These are phyloP conservation scores for Fusarium newnesense DNA, from an alignment of 2,329 filamentous ascomycete species.

Conservation along the genomic window DNA sequence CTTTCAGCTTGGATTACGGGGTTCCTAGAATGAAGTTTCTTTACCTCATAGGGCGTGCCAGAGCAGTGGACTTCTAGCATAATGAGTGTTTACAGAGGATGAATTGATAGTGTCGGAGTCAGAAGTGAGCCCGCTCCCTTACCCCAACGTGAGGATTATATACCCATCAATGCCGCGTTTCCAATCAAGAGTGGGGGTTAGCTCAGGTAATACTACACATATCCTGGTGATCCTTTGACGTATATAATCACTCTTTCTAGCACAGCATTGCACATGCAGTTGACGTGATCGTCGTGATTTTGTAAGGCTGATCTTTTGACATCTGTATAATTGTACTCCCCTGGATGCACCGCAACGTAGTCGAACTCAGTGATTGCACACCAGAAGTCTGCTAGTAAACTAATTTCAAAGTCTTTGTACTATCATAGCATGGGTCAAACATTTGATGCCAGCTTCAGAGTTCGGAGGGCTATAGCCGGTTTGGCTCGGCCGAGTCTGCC, in stretches of 20 bases:
- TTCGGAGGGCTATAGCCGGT: background rate
- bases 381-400: background rate
- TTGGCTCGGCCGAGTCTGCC: conserved; percentile 1
- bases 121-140: background rate
- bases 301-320: no score
- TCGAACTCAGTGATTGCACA: background rate
- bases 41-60: conserved; percentile 25
- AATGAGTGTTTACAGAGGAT: rapidly evolving
- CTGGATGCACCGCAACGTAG: background rate
- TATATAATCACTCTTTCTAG: background rate
- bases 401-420: background rate
- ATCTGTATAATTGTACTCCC: background rate
- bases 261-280: background rate
- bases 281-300: background rate
- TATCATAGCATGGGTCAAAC: no score
- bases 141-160: conserved; percentile 10
- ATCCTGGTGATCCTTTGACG: background rate
- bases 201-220: background rate
- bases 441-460: background rate
- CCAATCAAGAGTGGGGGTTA: conserved; percentile 5
- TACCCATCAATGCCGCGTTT: background rate
- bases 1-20: rapidly evolving
- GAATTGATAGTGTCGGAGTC: background rate
- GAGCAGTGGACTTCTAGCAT: conserved; percentile 30
- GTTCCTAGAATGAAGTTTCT: rapidly evolving